Evolutionary conservation across 306 rosid genomes (phyloP).

Genomic region (Quercus bicolor): DNA sequence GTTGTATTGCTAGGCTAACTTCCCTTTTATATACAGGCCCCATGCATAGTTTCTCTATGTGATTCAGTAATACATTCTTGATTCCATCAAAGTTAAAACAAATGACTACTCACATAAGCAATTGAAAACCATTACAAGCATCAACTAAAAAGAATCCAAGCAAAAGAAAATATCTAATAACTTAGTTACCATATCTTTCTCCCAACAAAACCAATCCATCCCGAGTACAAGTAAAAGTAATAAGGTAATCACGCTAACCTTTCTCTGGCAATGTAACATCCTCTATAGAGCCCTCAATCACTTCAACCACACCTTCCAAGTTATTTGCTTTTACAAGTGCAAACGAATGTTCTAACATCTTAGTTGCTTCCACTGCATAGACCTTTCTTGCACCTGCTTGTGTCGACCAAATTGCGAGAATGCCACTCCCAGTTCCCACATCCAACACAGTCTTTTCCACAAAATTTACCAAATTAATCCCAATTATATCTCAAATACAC

Average conservation of each 20-base stretch:
- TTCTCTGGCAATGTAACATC: slow-evolving; percentile 87
- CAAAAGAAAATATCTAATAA: too few species aligned
- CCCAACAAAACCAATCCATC: too few species aligned
- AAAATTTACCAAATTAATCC: slow-evolving; percentile 23
- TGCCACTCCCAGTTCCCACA: slow-evolving; percentile 99
- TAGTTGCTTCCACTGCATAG: slow-evolving; percentile 96
- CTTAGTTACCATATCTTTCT: too few species aligned
- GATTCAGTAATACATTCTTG: too few species aligned
- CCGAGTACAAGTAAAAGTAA: background rate
- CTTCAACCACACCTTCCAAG: slow-evolving; percentile 64
- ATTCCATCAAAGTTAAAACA: too few species aligned
- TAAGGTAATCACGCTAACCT: slow-evolving; percentile 44
- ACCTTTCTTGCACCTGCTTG: slow-evolving; percentile 99
- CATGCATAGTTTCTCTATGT: too few species aligned
- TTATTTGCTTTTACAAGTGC: slow-evolving; percentile 74
- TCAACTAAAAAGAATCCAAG: too few species aligned
- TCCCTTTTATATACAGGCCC: too few species aligned
- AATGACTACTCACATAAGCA: too few species aligned
- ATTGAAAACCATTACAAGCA: too few species aligned
- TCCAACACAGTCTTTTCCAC: slow-evolving; percentile 83
- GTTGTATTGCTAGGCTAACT: too few species aligned
- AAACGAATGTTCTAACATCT: slow-evolving; percentile 90
- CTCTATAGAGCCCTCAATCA: slow-evolving; percentile 90
- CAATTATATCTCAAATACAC: slow-evolving; percentile 15
- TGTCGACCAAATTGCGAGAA: slow-evolving; percentile 97